phyloP scores from a whole-genome alignment of 2,329 filamentous ascomycete genomes.

The Rachicladosporium sp. region DNA sequence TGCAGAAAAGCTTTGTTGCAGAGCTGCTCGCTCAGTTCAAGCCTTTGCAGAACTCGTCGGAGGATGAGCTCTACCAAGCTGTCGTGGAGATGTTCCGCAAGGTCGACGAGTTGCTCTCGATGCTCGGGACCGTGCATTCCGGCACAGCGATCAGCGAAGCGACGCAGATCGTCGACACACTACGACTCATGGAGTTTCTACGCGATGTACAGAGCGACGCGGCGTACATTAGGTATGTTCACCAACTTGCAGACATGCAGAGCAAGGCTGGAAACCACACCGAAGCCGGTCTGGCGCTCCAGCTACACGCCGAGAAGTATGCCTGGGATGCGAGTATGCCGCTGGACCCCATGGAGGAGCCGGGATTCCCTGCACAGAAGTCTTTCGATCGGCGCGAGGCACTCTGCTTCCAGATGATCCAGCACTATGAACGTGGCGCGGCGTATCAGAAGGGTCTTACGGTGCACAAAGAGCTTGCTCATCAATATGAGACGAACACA shows the following conservation, averaged over 20 bases:
- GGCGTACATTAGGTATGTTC: slow-evolving; percentile 91
- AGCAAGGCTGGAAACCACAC: slow-evolving; percentile 63
- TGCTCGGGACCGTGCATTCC: slow-evolving; percentile 79
- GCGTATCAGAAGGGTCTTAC: slow-evolving; percentile 81
- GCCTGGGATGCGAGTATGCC: slow-evolving; percentile 69
- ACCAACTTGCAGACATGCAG: slow-evolving; percentile 75
- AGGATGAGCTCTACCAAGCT: slow-evolving; percentile 63
- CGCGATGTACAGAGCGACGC: slow-evolving; percentile 95
- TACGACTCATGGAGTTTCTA: slow-evolving; percentile 90
- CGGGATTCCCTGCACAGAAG: slow-evolving; percentile 68
- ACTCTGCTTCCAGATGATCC: slow-evolving; percentile 90
- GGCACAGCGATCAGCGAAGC: slow-evolving; percentile 57
- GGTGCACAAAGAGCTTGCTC: slow-evolving; percentile 79
- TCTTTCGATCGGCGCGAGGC: slow-evolving; percentile 87
- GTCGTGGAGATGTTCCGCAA: slow-evolving; percentile 70
- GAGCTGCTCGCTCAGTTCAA: slow-evolving; percentile 76
- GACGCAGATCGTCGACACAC: slow-evolving; percentile 72
- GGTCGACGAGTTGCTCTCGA: slow-evolving; percentile 79
- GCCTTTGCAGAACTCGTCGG: slow-evolving; percentile 49
- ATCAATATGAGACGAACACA: slow-evolving; percentile 79
- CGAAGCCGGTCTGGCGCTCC: slow-evolving; percentile 78
- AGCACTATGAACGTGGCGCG: slow-evolving; percentile 85
- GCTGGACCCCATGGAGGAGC: slow-evolving; percentile 56
- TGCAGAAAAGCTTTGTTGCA: slow-evolving; percentile 83
- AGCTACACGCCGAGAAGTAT: slow-evolving; percentile 84